These are phyloP conservation scores for Suhomyces choctaworum DNA, from an alignment of 1,139 yeast genomes.

Conservation along the genomic window DNA sequence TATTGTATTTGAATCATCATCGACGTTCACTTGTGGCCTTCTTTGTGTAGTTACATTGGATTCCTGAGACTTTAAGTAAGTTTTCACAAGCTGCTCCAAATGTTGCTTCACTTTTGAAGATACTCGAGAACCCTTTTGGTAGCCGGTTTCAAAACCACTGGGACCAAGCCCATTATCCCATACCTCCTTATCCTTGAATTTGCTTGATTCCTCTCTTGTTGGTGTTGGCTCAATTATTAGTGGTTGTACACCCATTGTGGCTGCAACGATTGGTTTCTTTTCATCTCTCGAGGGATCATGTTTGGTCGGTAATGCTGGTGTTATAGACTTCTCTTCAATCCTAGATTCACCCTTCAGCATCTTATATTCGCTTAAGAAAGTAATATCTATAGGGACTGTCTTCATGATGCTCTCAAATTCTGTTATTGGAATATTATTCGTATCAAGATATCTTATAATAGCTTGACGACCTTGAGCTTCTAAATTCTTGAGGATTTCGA, in stretches of 20 bases:
- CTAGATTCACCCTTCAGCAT: slow-evolving; percentile 3
- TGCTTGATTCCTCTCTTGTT: slow-evolving; percentile 14
- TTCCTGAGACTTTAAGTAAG: slow-evolving; percentile 2
- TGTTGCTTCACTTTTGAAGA: slow-evolving; percentile 27
- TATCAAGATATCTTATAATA: slow-evolving; percentile 25
- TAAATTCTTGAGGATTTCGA: slow-evolving; percentile 40
- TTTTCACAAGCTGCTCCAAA: slow-evolving; percentile 14
- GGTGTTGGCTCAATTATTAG: slow-evolving; percentile 22
- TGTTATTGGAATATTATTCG: slow-evolving; percentile 25
- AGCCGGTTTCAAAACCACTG: slow-evolving; percentile 39
- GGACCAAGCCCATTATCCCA: slow-evolving; percentile 30
- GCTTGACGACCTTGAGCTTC: slow-evolving; percentile 43
- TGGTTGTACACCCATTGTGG: slow-evolving; percentile 32
- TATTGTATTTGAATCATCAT: slow-evolving; percentile 39
- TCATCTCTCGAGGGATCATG: not conserved
- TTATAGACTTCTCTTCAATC: not conserved
- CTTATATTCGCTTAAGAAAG: slow-evolving; percentile 25
- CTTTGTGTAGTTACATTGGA: not conserved
- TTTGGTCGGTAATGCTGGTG: not conserved
- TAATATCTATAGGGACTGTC: slow-evolving; percentile 32
- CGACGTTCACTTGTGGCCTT: slow-evolving; percentile 18
- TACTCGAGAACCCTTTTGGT: slow-evolving; percentile 33
- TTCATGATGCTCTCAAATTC: slow-evolving; percentile 23
- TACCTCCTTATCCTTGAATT: slow-evolving; percentile 12
- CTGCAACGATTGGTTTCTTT: not conserved